Evolutionary conservation across 2,329 filamentous ascomycete genomes (phyloP).

Genomic region (Fusarium sacchari): DNA sequence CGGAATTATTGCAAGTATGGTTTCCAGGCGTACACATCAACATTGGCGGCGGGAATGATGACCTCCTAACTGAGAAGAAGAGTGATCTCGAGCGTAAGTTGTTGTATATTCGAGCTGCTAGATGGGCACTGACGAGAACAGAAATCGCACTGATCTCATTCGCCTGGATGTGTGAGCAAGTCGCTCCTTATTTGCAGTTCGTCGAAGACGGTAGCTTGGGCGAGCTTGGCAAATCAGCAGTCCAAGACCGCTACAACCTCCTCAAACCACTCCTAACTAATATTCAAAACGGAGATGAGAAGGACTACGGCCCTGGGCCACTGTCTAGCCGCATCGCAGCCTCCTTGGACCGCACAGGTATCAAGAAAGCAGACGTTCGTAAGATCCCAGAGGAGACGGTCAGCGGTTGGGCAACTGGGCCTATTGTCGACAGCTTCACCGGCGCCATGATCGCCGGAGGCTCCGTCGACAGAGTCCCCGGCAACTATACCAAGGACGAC

Average conservation of each 20-base stretch:
- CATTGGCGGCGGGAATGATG: conserved; percentile 39
- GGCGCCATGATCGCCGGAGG: conserved; percentile 26
- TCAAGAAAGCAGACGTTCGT: conserved; percentile 26
- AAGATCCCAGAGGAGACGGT: conserved; percentile 28
- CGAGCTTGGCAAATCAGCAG: conserved; percentile 23
- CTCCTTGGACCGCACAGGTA: conserved; percentile 20
- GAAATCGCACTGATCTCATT: conserved; percentile 43
- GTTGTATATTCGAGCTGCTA: background rate
- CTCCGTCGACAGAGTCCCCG: conserved; percentile 29
- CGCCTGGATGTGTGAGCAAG: conserved; percentile 43
- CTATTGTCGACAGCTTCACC: conserved; percentile 41
- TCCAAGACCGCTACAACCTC: conserved; percentile 36
- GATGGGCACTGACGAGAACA: conserved; percentile 4
- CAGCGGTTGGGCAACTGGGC: conserved; percentile 40
- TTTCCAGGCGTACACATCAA: conserved; percentile 44
- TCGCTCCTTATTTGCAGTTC: conserved; percentile 31
- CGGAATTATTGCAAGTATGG: conserved; percentile 41
- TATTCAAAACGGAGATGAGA: conserved; percentile 30
- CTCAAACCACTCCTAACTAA: conserved; percentile 33
- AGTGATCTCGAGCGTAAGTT: conserved; percentile 40
- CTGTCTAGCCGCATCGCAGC: conserved; percentile 20
- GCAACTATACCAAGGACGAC: conserved; percentile 26
- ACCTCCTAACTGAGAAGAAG: conserved; percentile 34
- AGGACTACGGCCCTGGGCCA: conserved; percentile 22
- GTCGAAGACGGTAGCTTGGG: conserved; percentile 13